Percentiles rank a stretch among this genome's conserved stretches.
Evolutionary conservation across 2,329 filamentous ascomycete genomes (phyloP).

Genomic region (Nemania abortiva): DNA sequence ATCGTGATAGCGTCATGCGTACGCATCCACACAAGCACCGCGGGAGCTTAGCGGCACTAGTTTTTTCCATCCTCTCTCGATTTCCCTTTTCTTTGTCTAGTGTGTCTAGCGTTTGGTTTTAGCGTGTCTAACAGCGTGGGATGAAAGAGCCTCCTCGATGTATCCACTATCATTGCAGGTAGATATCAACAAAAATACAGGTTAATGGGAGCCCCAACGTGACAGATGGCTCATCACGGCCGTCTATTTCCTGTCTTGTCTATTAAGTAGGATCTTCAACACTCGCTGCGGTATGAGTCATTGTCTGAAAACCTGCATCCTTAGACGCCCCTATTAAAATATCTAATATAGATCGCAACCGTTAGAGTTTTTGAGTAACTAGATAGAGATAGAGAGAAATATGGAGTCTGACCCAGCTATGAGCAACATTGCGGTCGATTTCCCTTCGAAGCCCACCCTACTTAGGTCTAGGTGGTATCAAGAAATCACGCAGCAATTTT

Average conservation of each 20-base stretch:
- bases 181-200: not conserved
- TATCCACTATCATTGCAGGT: not conserved
- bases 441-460: not conserved
- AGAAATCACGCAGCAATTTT: conserved; percentile 1
- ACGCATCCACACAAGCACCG: not conserved
- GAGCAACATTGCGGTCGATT: not conserved
- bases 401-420: too few relatives aligned
- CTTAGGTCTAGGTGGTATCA: not conserved
- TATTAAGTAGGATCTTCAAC: not conserved
- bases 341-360: too few relatives aligned
- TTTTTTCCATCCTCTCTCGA: not conserved
- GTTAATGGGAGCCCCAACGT: not conserved
- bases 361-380: too few relatives aligned
- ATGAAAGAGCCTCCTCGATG: not conserved
- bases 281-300: not conserved
- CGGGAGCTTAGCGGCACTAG: too few relatives aligned
- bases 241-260: not conserved
- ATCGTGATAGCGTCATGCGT: not conserved
- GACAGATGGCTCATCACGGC: not conserved
- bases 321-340: not conserved
- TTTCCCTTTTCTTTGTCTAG: not conserved
- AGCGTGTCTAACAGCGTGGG: too few relatives aligned
- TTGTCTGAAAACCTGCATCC: not conserved
- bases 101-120: too few relatives aligned
- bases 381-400: too few relatives aligned